Base-by-base conservation (phyloP, 306 rosid genomes). In the Vicia faba region DNA sequence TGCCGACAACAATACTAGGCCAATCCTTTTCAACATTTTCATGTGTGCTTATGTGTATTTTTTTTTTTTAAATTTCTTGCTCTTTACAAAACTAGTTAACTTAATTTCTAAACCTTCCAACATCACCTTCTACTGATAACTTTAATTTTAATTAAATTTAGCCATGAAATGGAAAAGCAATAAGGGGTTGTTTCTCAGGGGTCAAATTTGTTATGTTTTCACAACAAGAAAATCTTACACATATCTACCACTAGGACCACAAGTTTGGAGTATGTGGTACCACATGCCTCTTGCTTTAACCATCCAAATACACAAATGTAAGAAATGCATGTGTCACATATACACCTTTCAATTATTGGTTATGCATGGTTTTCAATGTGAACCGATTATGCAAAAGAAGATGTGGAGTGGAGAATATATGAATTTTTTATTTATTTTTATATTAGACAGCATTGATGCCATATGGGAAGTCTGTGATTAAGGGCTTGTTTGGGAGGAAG, bases 171-270 rank as follows among this genome's bases (percentile, higher is more conserved):
- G 73, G 68, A 76, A 77, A 72, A 0, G 20, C 10, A 3, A 46
- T 29, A 29, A 1, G 36, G 57, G 62, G 58, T 20, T 5, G 29
- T 35, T 14, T 41, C 51, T 55, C 38, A 44, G 5, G 79, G 85
- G 78, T 80, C 88, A 82, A 84, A 72, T 65, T 80, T 66, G 75
- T 77, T 69, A 75, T 71, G 83, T 53, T 74, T 71, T 80, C 72
- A 64, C 76, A 79, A 81, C 80, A 82, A 80, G 45, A 86, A 81
- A 80, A 84, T 89, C 85, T 79, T 66, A 70, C 49, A 80, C 88
- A 67, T 81, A 84, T 88, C 92, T 79, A 48, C 61, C 1, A 53
- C 14, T 58, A 82, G 89, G 89, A 82, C 88, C 96, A 89, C 89
- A 76, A 51, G 71, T 43, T 78, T 68, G 55, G 75, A 35, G 76